Conservation (phyloP, 1,284 basidiomycete genomes). For the Phylloporus sp. region DNA sequence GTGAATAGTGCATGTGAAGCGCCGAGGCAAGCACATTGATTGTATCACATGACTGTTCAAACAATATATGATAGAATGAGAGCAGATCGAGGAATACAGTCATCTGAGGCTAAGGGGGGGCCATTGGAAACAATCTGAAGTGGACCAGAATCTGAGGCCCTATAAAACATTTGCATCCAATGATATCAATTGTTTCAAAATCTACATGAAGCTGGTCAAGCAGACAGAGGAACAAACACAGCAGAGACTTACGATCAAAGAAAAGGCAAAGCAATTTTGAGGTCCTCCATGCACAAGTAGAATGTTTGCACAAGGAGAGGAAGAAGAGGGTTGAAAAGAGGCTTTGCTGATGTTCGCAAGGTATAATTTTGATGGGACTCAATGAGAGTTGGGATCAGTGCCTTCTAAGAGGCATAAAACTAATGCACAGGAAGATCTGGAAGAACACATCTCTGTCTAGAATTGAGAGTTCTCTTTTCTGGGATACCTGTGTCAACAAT, state of each 20-base stretch:
- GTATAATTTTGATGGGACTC: neutral
- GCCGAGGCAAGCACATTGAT: slow-evolving; percentile 10
- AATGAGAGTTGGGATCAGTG: neutral
- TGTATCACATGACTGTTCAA: neutral
- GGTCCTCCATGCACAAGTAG: neutral
- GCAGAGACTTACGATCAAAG: neutral
- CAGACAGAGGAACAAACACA: neutral
- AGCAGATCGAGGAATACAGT: neutral
- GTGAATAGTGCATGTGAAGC: slow-evolving; percentile 1
- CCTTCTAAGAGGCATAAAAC: neutral
- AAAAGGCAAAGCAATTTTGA: neutral
- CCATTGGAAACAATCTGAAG: slow-evolving; percentile 1
- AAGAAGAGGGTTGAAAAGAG: neutral
- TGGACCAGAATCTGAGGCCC: slow-evolving; percentile 4
- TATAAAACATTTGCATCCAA: slow-evolving; percentile 1
- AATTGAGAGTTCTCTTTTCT: neutral
- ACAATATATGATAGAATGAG: neutral
- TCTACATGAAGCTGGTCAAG: neutral
- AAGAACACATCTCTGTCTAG: neutral
- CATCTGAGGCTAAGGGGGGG: slow-evolving; percentile 7
- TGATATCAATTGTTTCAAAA: neutral
- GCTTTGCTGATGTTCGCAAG: neutral
- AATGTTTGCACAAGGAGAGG: slow-evolving; percentile 1
- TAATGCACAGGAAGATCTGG: neutral
- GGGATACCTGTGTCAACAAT: neutral